Conservation (phyloP, 2,329 filamentous ascomycete genomes). For the Leptographium wingfieldii region DNA sequence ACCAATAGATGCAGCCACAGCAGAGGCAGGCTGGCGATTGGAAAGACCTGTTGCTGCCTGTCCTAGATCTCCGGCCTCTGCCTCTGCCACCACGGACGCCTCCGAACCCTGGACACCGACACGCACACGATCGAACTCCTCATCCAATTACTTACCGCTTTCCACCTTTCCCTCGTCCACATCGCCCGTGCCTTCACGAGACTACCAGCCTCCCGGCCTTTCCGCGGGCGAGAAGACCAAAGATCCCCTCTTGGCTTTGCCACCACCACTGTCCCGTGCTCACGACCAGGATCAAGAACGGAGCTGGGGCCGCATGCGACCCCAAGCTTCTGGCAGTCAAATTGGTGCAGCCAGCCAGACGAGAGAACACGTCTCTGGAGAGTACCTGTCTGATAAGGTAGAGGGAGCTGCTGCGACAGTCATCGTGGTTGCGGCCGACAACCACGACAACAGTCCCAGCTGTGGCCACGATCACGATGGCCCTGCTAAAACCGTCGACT, state of each 20-base stretch:
- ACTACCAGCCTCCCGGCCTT: neutral
- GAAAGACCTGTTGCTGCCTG: neutral
- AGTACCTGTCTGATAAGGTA: neutral
- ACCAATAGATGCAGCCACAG: neutral
- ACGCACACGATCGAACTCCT: slow-evolving; percentile 5
- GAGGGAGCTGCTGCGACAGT: neutral
- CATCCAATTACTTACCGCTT: slow-evolving; percentile 5
- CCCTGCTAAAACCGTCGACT: slow-evolving; percentile 6
- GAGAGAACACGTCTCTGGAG: neutral
- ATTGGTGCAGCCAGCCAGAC: neutral
- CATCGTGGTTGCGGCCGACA: too few relatives aligned
- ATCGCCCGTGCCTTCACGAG: neutral
- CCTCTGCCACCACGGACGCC: neutral
- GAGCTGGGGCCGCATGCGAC: neutral
- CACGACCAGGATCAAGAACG: neutral
- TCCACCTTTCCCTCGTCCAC: slow-evolving; percentile 8
- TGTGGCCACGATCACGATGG: neutral
- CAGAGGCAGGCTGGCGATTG: neutral
- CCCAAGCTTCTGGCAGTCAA: neutral
- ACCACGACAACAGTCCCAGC: too few relatives aligned
- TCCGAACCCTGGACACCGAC: slow-evolving; percentile 7
- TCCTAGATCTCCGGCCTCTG: neutral
- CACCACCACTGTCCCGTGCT: neutral
- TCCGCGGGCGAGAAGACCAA: neutral
- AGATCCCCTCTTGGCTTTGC: neutral